Evolutionary conservation across 164 flowering plant species (phyloP).

Genomic region (Stephania cephalantha): DNA sequence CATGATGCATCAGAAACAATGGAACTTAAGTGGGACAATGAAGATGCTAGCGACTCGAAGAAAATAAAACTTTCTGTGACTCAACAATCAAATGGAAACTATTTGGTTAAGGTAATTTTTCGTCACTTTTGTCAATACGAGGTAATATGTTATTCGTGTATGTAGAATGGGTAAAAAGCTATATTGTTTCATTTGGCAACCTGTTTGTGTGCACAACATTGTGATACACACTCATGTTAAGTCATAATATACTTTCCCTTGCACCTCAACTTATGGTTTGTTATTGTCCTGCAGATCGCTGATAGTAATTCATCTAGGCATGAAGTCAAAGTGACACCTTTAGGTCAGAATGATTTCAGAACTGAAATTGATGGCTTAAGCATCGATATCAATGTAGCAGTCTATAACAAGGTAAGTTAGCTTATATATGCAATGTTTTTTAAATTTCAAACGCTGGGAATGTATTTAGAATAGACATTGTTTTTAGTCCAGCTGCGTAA

Average conservation of each 20-base stretch:
- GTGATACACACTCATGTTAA: constrained; percentile 1
- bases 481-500: too few species aligned
- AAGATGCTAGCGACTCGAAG: constrained; percentile 32
- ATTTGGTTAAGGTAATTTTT: constrained; percentile 58
- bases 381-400: constrained; percentile 40
- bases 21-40: constrained; percentile 75
- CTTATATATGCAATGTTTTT: too few species aligned
- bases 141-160: too few species aligned
- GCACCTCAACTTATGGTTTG: not conserved
- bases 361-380: constrained; percentile 65
- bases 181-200: too few species aligned
- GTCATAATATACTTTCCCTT: not conserved
- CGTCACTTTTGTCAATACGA: too few species aligned
- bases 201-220: not conserved
- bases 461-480: too few species aligned
- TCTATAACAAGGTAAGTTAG: too few species aligned
- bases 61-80: constrained; percentile 37
- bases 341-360: constrained; percentile 30
- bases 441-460: too few species aligned
- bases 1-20: constrained; percentile 54
- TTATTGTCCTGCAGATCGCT: constrained; percentile 33
- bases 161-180: too few species aligned
- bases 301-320: constrained; percentile 28
- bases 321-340: too few species aligned
- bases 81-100: constrained; percentile 60